These are phyloP conservation scores for Andrographis paniculata DNA, from an alignment of 305 asterid species.

Conservation along the genomic window DNA sequence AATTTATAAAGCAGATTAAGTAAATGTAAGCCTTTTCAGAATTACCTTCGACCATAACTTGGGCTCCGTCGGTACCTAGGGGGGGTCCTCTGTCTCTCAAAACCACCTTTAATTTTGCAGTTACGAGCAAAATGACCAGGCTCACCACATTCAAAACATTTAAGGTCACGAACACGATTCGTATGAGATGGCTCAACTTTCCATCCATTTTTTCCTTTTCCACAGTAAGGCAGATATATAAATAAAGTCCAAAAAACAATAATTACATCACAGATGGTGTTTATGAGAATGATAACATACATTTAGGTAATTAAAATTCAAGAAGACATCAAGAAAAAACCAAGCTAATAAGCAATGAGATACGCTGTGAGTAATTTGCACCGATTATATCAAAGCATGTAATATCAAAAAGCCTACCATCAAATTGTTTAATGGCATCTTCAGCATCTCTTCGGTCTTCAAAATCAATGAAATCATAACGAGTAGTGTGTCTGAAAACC, in stretches of 20 bases:
- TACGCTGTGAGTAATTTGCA: not conserved
- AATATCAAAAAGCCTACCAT: slow-evolving; percentile 34
- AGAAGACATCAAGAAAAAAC: too few species aligned
- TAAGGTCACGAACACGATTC: slow-evolving; percentile 42
- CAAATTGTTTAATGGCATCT: slow-evolving; percentile 84
- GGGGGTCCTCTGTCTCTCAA: slow-evolving; percentile 58
- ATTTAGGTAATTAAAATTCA: not conserved
- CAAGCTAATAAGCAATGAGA: not conserved
- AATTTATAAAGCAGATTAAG: too few species aligned
- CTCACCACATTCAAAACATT: slow-evolving; percentile 95
- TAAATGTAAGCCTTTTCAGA: not conserved
- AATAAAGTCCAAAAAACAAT: not conserved
- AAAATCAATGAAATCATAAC: slow-evolving; percentile 90
- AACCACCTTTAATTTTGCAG: slow-evolving; percentile 61
- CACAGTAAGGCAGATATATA: not conserved
- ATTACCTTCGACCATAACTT: too few species aligned
- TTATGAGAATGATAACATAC: not conserved
- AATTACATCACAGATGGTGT: not conserved
- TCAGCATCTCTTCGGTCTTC: slow-evolving; percentile 92
- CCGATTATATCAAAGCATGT: not conserved
- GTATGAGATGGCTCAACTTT: slow-evolving; percentile 94
- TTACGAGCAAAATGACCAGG: slow-evolving; percentile 99
- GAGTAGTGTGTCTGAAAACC: slow-evolving; percentile 98
- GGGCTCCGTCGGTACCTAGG: too few species aligned
- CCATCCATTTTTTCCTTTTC: slow-evolving; percentile 93